Evolutionary conservation across 2,329 filamentous ascomycete species (phyloP).

Genomic region (Colletotrichum sp.): DNA sequence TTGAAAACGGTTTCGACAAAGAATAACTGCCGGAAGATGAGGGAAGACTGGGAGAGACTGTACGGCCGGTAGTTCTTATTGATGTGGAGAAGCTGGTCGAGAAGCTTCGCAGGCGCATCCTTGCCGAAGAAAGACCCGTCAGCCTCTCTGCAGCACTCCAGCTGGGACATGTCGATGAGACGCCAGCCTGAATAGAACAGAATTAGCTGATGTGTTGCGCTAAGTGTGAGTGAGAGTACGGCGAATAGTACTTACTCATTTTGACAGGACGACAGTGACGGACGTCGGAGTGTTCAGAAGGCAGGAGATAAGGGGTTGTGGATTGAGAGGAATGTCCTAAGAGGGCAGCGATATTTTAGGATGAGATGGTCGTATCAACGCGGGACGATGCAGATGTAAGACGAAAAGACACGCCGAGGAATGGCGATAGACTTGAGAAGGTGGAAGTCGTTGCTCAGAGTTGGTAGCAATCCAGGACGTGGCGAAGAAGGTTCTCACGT

Average conservation of each 20-base stretch:
- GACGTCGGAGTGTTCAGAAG: fast-evolving
- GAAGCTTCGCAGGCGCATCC: background rate
- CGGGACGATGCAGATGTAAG: background rate
- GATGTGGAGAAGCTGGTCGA: background rate
- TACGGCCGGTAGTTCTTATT: background rate
- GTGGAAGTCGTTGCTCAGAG: background rate
- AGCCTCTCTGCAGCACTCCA: background rate
- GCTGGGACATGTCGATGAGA: background rate
- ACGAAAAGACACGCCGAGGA: background rate
- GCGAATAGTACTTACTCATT: background rate
- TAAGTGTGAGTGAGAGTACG: fast-evolving
- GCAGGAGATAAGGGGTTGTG: background rate
- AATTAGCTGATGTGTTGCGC: background rate
- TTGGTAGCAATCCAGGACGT: background rate
- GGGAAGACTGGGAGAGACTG: background rate
- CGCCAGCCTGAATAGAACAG: background rate
- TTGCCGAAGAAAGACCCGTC: background rate
- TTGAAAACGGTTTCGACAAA: background rate
- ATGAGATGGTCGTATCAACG: no score
- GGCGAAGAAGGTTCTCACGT: background rate
- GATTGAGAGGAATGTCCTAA: no score
- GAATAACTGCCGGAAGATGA: background rate
- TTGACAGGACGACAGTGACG: background rate
- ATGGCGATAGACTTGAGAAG: background rate
- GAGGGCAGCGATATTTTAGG: no score